These are phyloP conservation scores for Cucurbita maxima DNA, from an alignment of 306 rosid genomes.

Conservation along the genomic window DNA sequence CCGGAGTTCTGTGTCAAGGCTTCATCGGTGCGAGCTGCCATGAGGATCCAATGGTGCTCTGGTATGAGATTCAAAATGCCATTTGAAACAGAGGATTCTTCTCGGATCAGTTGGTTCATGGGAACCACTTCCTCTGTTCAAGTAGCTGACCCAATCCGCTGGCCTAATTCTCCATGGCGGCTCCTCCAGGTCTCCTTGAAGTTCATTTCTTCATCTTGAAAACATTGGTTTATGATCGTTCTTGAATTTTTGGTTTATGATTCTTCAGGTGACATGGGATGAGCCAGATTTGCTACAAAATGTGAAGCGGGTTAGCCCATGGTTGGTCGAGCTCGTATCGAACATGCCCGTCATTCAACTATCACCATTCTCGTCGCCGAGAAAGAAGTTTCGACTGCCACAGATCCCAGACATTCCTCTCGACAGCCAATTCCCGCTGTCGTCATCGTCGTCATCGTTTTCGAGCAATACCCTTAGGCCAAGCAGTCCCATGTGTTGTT, in stretches of 20 bases:
- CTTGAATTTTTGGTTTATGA: too few relatives aligned
- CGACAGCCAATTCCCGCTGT: slow-evolving; percentile 46
- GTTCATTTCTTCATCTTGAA: too few relatives aligned
- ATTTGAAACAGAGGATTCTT: slow-evolving; percentile 96
- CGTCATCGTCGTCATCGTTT: slow-evolving; percentile 37
- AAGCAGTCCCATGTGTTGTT: slow-evolving; percentile 71
- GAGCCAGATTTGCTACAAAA: slow-evolving; percentile 96
- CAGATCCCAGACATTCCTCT: slow-evolving; percentile 43
- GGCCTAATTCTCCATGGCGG: slow-evolving; percentile 98
- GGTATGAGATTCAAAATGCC: slow-evolving; percentile 98
- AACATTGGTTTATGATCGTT: too few relatives aligned
- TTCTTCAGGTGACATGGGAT: slow-evolving; percentile 80
- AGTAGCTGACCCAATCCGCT: slow-evolving; percentile 62
- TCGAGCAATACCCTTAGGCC: slow-evolving; percentile 74
- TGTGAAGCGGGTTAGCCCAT: slow-evolving; percentile 93
- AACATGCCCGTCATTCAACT: slow-evolving; percentile 51
- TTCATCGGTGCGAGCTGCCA: slow-evolving; percentile 49
- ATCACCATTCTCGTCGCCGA: slow-evolving; percentile 58
- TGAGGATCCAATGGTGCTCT: slow-evolving; percentile 78
- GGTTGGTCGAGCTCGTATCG: slow-evolving; percentile 82
- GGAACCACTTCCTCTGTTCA: slow-evolving; percentile 84
- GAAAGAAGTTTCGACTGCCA: slow-evolving; percentile 74
- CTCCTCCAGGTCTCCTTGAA: slow-evolving; percentile 57
- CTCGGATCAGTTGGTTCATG: slow-evolving; percentile 96
- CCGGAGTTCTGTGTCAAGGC: slow-evolving; percentile 86